Evolutionary conservation across 441 rosid species (phyloP), one percentile per base, ranked within the genome.

Genomic region (Brassica balearica): DNA sequence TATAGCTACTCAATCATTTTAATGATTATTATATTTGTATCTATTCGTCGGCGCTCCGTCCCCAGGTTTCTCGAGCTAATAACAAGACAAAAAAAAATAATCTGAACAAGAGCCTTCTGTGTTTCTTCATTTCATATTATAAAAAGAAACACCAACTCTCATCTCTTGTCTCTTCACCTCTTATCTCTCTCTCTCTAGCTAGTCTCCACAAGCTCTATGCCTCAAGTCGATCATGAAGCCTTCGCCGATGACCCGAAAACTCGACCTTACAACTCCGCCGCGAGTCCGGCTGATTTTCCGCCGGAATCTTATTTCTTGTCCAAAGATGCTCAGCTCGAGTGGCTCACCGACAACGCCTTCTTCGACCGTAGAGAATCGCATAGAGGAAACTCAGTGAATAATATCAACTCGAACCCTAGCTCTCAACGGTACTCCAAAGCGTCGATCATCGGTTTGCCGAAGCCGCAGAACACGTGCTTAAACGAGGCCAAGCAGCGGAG

Each of bases 261-360:
- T 15, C 73, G 60, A 68, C 73, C 79, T 6, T 59, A 75, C 64
- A 41, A 34, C 69, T 61, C 62, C 14, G 53, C 38, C 41, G 76
- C 22, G 2, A 79, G 48, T 4, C 75, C 83, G 15, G 83, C 79
- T n/a, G 96, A 92, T 83, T 87, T 84, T 41, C 97, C 97, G 20
- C 95, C 98, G 2, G 94, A 92, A 36, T 94, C 98, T 63, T 90
- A 91, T 66, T 91, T 85, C 86, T 86, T 94, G 4, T 87, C 97
- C 4, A 87, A 86, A 70, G 98, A 92, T 73, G 97, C 87, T 17
- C 95, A 88, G 78, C 60, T 86, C 67, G 97, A 95, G 67, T 95
- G 98, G 97, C 84, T 89, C 67, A 93, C 86, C 68, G 87, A 85
- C 38, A 91, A 92, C 90, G 97, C 93, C 6, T 91, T 84, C 85